These are phyloP conservation scores for Liquidambar formosana DNA, from an alignment of 164 flowering plant genomes.

Conservation along the genomic window DNA sequence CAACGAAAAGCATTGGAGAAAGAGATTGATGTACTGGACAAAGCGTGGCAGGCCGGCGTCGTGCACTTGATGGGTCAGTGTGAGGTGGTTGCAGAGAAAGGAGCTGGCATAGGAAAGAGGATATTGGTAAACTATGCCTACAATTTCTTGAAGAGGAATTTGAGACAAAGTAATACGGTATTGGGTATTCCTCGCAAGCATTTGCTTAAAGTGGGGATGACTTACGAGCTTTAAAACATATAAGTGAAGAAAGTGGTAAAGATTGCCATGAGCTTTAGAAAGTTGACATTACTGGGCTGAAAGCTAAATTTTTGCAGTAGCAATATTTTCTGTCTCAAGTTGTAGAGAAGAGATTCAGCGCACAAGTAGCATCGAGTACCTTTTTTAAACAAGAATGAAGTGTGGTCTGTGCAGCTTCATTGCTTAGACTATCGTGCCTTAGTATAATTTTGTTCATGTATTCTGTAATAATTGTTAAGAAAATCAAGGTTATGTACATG, in stretches of 20 bases:
- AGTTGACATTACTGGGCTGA: too few relatives aligned
- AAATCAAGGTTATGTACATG: too few relatives aligned
- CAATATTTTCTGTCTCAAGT: too few relatives aligned
- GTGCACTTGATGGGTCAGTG: conserved; percentile 66
- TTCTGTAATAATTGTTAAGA: too few relatives aligned
- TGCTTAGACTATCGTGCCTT: too few relatives aligned
- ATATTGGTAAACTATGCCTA: conserved; percentile 60
- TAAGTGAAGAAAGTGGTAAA: neutral
- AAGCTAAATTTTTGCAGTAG: too few relatives aligned
- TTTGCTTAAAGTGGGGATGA: conserved; percentile 76
- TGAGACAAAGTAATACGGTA: conserved; percentile 53
- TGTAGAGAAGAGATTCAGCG: too few relatives aligned
- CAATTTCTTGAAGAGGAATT: conserved; percentile 54
- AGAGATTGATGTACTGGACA: conserved; percentile 43
- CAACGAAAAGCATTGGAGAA: conserved; percentile 21
- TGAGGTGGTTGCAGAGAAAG: conserved; percentile 62
- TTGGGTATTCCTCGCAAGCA: conserved; percentile 62
- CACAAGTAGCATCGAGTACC: too few relatives aligned
- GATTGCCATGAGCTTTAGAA: neutral
- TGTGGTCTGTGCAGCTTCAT: too few relatives aligned
- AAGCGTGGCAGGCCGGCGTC: conserved; percentile 42
- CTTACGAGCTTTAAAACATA: conserved; percentile 52
- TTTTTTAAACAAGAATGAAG: too few relatives aligned
- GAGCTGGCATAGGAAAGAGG: conserved; percentile 46
- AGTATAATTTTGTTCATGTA: too few relatives aligned